These are phyloP conservation scores for Metschnikowia continentalis DNA, from an alignment of 805 yeast species.

Conservation along the genomic window DNA sequence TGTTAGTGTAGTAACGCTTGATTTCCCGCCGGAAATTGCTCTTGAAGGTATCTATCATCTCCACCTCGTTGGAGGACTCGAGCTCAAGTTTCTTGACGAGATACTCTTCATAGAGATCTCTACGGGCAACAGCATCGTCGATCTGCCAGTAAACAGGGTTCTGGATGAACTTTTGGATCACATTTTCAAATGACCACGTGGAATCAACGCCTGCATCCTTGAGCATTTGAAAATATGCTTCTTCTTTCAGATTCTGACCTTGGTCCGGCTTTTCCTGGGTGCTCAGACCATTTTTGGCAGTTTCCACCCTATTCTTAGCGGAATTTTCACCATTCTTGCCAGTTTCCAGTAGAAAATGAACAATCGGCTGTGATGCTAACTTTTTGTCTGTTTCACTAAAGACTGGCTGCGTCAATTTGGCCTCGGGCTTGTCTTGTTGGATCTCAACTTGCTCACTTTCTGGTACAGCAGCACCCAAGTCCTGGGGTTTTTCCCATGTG, in stretches of 20 bases:
- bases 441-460: neutral
- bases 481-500: constrained; percentile 76
- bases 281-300: neutral
- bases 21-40: constrained; percentile 49
- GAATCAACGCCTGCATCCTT: constrained; percentile 56
- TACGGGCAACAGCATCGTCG: constrained; percentile 56
- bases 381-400: constrained; percentile 1
- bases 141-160: constrained; percentile 69
- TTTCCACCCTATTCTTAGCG: neutral
- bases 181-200: constrained; percentile 69
- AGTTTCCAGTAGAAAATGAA: neutral
- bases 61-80: constrained; percentile 51
- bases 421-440: neutral
- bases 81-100: constrained; percentile 38
- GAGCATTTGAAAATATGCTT: constrained; percentile 50
- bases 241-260: constrained; percentile 32
- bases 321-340: neutral
- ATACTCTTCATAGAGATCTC: constrained; percentile 61
- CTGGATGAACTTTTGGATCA: constrained; percentile 52
- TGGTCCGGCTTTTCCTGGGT: constrained; percentile 6
- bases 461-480: constrained; percentile 22
- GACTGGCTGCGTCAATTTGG: neutral
- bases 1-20: constrained; percentile 25
- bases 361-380: constrained; percentile 1
- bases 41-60: constrained; percentile 52